These are phyloP conservation scores for Pochonia chlamydosporia DNA, from an alignment of 2,329 filamentous ascomycete species.

Conservation along the genomic window DNA sequence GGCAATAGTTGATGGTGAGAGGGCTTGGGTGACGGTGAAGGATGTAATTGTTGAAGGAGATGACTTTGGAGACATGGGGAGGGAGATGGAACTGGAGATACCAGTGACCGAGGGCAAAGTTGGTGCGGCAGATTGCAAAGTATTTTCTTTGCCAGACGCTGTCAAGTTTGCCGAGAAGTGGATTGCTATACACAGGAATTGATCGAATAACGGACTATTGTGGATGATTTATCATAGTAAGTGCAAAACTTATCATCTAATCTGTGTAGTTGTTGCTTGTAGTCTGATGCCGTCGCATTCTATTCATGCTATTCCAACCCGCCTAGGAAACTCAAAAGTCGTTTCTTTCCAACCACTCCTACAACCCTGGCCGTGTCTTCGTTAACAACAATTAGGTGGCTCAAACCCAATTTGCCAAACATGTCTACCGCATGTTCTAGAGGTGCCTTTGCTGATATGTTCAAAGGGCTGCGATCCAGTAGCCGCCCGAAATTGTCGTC, in stretches of 20 bases:
- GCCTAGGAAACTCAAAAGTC: conserved; percentile 24
- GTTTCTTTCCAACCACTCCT: conserved; percentile 54
- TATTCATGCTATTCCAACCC: background rate
- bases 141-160: background rate
- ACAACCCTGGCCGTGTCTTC: conserved; percentile 43
- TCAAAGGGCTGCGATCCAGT: conserved; percentile 48
- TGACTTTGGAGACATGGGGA: background rate
- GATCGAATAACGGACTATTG: background rate
- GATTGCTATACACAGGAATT: background rate
- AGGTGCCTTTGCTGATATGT: conserved; percentile 43
- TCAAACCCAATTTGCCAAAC: conserved; percentile 51
- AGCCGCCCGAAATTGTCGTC: conserved; percentile 35
- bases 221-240: background rate
- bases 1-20: background rate
- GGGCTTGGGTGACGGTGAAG: background rate
- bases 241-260: background rate
- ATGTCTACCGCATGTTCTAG: conserved; percentile 55
- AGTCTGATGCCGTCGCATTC: background rate
- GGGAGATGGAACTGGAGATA: background rate
- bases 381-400: conserved; percentile 47
- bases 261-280: background rate
- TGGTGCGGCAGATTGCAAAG: background rate
- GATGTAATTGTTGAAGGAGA: background rate
- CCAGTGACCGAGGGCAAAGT: background rate
- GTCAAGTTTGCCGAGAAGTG: background rate